phyloP scores from a whole-genome alignment of 1,139 yeast genomes.

The Kodamaea arcana region DNA sequence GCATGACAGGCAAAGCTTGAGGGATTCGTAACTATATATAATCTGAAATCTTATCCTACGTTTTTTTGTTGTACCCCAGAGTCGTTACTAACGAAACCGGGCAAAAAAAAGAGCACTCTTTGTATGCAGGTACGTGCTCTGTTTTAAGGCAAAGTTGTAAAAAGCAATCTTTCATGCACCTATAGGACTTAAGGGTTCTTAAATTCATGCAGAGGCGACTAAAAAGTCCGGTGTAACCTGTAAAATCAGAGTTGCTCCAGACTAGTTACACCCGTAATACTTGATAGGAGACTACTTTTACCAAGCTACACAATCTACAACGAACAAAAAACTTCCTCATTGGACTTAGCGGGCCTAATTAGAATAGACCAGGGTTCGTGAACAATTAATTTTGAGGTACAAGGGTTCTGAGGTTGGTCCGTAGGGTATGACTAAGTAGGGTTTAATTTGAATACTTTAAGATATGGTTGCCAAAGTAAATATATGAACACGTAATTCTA shows the following conservation, averaged over 20 bases:
- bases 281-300: no score
- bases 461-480: no score
- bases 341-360: background rate
- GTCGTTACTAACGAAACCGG: background rate
- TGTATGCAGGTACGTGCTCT: background rate
- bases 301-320: background rate
- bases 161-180: background rate
- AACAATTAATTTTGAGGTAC: no score
- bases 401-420: no score
- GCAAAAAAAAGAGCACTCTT: no score
- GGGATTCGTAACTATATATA: background rate
- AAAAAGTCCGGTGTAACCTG: background rate
- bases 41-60: background rate
- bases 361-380: no score
- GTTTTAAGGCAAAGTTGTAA: background rate
- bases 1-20: background rate
- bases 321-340: background rate
- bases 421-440: no score
- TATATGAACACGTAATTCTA: no score
- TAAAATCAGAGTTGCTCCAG: background rate
- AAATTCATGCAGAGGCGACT: background rate
- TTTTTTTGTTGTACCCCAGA: background rate
- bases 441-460: no score
- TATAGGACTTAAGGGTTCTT: constrained; percentile 1
- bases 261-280: no score